Evolutionary conservation across 2,329 filamentous ascomycete species (phyloP), one percentile per base, ranked within the genome.

Genomic region (Fusarium equiseti): DNA sequence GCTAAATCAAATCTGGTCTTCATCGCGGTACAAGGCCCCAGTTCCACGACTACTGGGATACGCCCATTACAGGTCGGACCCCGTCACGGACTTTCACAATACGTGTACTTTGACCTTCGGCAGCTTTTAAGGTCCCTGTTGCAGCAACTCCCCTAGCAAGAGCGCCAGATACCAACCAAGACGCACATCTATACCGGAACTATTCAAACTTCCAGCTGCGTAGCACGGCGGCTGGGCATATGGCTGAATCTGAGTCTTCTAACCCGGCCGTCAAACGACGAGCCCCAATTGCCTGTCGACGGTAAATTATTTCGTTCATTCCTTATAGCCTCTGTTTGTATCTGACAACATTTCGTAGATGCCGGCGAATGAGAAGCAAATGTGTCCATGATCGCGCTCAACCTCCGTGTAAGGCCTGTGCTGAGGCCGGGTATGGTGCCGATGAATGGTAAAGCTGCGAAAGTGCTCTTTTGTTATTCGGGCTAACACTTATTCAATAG

Each of bases 361-460:
- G 86, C 68, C 86, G 86, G 35, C 84, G 85, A 35, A 85, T 88
- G 81, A 83, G 86, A 64, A 87, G 84, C 75, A 88, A 87, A 78
- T 88, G 86, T 70, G 73, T 85, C 20, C 85, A 87, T 69, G 83
- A 86, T 11, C 84, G 82, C 53, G 81, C 79, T 6, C 76, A 78
- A 24, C 79, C 85, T 27, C 86, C 86, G 18, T 89, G 87, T 68
- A 83, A 85, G 60, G 80, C 84, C 8, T 89, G 87, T 67, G 75
- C 77, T 22, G 83, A 86, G 54, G 84, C 86, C 15, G 85, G 85
- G n/a, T 78, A 86, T 20, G 75, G 76, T 24, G 73, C 83, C 13
- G 79, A 82, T 26, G 84, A 86, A 75, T 89, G 87, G 86, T 88
- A 79, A 76, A 38, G 35, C 18, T 38, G 10, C 35, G 35, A n/a